These are phyloP conservation scores for Diaporthe amygdali DNA, from an alignment of 2,329 filamentous ascomycete species.

Conservation along the genomic window DNA sequence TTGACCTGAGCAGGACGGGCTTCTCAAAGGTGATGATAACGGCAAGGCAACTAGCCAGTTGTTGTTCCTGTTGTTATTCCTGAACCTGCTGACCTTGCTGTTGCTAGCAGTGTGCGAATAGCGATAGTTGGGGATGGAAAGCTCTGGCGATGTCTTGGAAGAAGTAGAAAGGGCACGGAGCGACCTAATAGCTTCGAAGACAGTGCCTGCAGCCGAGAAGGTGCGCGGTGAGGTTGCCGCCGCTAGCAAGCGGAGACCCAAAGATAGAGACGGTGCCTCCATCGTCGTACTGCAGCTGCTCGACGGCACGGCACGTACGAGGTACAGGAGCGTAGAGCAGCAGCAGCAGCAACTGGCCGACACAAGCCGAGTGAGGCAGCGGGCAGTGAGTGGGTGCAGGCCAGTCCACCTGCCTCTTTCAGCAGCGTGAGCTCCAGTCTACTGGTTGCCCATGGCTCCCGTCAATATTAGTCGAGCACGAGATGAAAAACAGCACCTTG, in stretches of 20 bases:
- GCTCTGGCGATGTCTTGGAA: neutral
- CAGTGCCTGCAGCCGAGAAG: neutral
- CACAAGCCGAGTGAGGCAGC: neutral
- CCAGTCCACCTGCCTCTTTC: neutral
- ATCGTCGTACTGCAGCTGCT: neutral
- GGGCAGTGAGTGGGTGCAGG: neutral
- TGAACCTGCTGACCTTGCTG: neutral
- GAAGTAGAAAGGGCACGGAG: neutral
- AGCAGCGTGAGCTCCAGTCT: neutral
- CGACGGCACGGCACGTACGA: neutral
- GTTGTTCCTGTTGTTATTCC: neutral
- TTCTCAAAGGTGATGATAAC: neutral
- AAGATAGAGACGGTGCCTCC: neutral
- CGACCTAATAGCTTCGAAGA: neutral
- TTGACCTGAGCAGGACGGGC: neutral
- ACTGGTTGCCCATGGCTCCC: neutral
- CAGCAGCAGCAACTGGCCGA: neutral
- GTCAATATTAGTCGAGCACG: neutral
- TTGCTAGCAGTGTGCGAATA: neutral
- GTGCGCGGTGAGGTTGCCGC: neutral
- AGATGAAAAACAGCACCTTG: conserved; percentile 3
- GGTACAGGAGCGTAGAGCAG: neutral
- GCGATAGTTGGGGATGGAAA: neutral
- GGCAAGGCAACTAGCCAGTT: neutral
- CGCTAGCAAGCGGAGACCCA: conserved; percentile 1